Percentiles rank a stretch among this genome's conserved stretches.
Evolutionary conservation across 192 early-diverging fungal species (phyloP).

Genomic region (Jimgerdemannia flammicorona): DNA sequence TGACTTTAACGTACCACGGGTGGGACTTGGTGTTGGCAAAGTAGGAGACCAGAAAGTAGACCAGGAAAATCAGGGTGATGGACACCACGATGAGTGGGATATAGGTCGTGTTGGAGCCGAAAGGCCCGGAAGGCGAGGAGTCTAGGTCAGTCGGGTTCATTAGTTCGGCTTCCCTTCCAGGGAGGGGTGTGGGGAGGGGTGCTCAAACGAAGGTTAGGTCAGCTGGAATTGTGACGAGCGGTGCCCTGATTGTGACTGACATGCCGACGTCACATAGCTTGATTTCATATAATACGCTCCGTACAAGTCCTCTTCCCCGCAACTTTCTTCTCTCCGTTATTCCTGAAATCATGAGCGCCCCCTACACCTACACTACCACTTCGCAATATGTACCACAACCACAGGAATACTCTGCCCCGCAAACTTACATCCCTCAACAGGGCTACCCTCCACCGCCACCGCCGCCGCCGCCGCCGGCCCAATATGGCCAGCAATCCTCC

Average conservation of each 20-base stretch:
- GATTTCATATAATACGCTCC: too few relatives aligned
- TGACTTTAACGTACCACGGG: slow-evolving; percentile 82
- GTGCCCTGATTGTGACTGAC: neutral
- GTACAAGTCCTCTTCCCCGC: too few relatives aligned
- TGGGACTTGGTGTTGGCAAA: slow-evolving; percentile 73
- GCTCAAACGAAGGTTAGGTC: neutral
- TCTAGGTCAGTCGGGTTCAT: neutral
- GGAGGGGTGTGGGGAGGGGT: neutral
- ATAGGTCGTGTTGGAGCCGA: slow-evolving; percentile 8
- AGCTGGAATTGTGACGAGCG: neutral
- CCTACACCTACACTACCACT: too few relatives aligned
- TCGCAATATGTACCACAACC: too few relatives aligned
- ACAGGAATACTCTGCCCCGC: too few relatives aligned
- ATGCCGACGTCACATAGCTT: neutral
- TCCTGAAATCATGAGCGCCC: too few relatives aligned
- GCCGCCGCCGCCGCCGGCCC: too few relatives aligned
- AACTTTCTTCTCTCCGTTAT: too few relatives aligned
- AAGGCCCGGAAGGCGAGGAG: neutral
- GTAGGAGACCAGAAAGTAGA: slow-evolving; percentile 60
- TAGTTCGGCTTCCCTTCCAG: neutral
- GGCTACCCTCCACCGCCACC: too few relatives aligned
- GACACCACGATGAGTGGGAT: slow-evolving; percentile 44
- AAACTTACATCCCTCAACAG: too few relatives aligned
- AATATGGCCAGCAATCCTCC: too few relatives aligned
- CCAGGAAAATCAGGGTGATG: slow-evolving; percentile 49